Base-by-base conservation (phyloP, 306 rosid genomes). In the Cucumis hystrix region DNA sequence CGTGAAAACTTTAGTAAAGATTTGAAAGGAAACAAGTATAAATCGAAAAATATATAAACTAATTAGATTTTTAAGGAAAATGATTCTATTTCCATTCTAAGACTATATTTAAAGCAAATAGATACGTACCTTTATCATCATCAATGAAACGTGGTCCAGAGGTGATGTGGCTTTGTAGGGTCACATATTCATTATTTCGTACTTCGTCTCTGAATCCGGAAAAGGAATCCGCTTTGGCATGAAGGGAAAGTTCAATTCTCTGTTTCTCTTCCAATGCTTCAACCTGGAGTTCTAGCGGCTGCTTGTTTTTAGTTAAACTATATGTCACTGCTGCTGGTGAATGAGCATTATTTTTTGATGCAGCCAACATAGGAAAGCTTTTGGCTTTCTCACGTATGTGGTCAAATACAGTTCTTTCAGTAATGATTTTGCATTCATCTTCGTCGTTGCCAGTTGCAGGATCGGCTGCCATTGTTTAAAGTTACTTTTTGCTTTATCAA, bases 381-480 rank as follows among this genome's bases (percentile, higher is more conserved):
- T 88, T 92, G 78, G 98, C 88, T 80, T 92, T 95, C 83, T 90
- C 92, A 30, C 98, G 89, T 82, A 95, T 90, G 89, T 89, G 97
- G 63, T 95, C 92, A 86, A 95, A 95, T 81, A 92, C 92, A 52
- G 93, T 89, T 78, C 87, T 84, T 69, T 87, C 89, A n/a, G 87
- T 88, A 77, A 92, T 78, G 75, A 80, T 76, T 87, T 84, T 89
- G 88, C 77, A 68, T 67, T 88, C 84, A 62, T 86, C 89, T 35
- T 89, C 88, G 74, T 88, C 78, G 80, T 77, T 83, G 51, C 78
- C 82, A 61, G 77, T 79, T 75, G 69, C 79, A 75, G 15, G 51
- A 77, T 80, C 91, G 76, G 78, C 97, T 92, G 84, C 85, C 30
- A 62, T 55, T n/a, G 20, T 63, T 76, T 57, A 70, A 66, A 56